These are phyloP conservation scores for Xylariaceae sp. DNA, from an alignment of 2,329 filamentous ascomycete genomes.

Conservation along the genomic window DNA sequence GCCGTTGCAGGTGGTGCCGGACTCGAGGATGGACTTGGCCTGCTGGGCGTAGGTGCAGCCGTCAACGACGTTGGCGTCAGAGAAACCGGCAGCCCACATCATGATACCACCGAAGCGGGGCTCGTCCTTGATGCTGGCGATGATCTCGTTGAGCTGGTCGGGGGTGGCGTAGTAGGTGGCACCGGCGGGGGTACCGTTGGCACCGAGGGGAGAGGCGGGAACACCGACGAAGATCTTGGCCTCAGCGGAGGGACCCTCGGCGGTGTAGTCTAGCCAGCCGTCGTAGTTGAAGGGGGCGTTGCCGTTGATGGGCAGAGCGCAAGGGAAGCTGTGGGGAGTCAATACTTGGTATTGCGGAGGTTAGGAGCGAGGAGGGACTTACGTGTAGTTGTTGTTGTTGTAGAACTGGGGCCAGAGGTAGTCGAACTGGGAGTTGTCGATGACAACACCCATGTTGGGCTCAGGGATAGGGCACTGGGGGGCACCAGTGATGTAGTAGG, in stretches of 20 bases:
- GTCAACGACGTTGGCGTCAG: constrained; percentile 32
- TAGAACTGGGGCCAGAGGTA: constrained; percentile 44
- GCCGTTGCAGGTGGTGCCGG: constrained; percentile 27
- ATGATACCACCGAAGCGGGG: constrained; percentile 35
- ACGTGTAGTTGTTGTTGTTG: constrained; percentile 38
- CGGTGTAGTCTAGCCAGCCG: constrained; percentile 33
- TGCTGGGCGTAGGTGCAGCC: constrained; percentile 40
- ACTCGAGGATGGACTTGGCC: constrained; percentile 26
- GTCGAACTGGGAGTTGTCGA: constrained; percentile 38
- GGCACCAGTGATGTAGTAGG: constrained; percentile 44
- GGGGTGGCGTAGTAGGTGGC: constrained; percentile 35
- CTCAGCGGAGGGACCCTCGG: constrained; percentile 29
- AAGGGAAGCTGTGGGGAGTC: constrained; percentile 17
- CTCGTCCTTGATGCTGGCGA: constrained; percentile 26
- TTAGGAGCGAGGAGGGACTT: not conserved
- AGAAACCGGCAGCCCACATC: constrained; percentile 41
- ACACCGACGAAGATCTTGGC: constrained; percentile 39
- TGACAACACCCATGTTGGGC: constrained; percentile 37
- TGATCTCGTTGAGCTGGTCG: constrained; percentile 29
- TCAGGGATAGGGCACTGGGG: constrained; percentile 44
- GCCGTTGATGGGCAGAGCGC: constrained; percentile 35
- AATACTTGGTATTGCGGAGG: not conserved
- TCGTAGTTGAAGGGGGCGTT: constrained; percentile 36
- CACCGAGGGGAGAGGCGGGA: constrained; percentile 34
- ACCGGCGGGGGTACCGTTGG: constrained; percentile 33